These are phyloP conservation scores for Mucuna pruriens DNA, from an alignment of 306 rosid species.

Conservation along the genomic window DNA sequence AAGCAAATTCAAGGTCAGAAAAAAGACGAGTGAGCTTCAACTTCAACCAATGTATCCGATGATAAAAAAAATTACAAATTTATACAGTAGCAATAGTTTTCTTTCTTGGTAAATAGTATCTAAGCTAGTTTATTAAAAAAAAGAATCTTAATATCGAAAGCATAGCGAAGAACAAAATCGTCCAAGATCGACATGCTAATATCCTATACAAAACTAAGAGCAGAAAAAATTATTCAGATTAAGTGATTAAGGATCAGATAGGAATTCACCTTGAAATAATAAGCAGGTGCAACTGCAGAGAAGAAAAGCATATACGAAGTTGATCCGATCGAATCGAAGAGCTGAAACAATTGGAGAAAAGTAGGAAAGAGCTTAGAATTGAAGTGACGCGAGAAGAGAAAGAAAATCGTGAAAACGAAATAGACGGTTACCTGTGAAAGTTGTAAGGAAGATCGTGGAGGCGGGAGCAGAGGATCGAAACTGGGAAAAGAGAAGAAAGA, in stretches of 20 bases:
- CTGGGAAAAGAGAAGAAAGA: neutral
- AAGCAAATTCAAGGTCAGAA: neutral
- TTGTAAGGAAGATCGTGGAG: neutral
- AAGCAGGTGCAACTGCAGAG: slow-evolving; percentile 27
- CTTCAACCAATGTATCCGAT: neutral
- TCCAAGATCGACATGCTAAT: slow-evolving; percentile 10
- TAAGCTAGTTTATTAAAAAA: neutral
- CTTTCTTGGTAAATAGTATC: neutral
- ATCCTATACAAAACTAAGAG: neutral
- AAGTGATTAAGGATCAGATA: slow-evolving; percentile 29
- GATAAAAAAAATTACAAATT: slow-evolving; percentile 6
- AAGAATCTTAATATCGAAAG: neutral
- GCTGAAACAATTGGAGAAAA: slow-evolving; percentile 18
- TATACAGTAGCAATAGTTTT: neutral
- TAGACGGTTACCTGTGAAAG: slow-evolving; percentile 45
- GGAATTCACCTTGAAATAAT: slow-evolving; percentile 10
- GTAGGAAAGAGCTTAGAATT: slow-evolving; percentile 20
- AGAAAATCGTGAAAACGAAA: neutral
- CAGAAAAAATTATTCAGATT: neutral
- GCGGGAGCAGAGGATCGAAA: slow-evolving; percentile 39
- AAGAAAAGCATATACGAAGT: neutral
- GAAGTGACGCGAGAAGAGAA: neutral
- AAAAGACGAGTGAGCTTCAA: slow-evolving; percentile 9
- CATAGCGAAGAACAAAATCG: neutral
- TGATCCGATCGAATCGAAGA: slow-evolving; percentile 44